Base-by-base conservation (phyloP, 352 stramenopile genomes). In the Blastocystis hominis region DNA sequence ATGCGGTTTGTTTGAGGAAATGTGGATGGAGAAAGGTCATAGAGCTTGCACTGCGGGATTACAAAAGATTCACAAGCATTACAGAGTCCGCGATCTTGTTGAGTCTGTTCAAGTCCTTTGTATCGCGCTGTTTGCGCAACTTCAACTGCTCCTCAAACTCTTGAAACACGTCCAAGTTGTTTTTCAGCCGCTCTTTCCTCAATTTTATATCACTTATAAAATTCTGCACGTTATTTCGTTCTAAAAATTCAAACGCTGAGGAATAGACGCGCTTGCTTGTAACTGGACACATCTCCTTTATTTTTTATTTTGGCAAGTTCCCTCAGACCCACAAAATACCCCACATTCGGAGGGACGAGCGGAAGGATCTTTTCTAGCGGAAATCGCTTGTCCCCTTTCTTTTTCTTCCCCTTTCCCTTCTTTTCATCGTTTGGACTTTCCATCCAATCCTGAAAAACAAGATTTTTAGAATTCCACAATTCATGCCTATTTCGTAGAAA, bases 111-210 rank as follows among this genome's bases (percentile, higher is more conserved):
- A 84, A 9, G 38, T 84, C 72, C 15, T 46, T 36, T n/a, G 42
- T 61, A 9, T 84, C 72, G 24, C 72, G 72, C 36, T 44, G 72
- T 34, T 53, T 59, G 53, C 72, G 72, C 38, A 69, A 66, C 5
- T 61, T 38, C 1, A 84, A 38, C 7, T 84, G 44, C 34, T 84
- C 72, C 55, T 84, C 72, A 69, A 54, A 84, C 36, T 64, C 38
- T 53, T 36, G 30, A 15, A 84, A 38, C 15, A 44, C 15, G 3
- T 40, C 54, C 38, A 66, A 64, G 36, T 84, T 84, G 15, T 9
- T 34, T 36, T 64, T 64, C 1, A 84, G 13, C 13, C 30, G 6
- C 4, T 64, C 72, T 47, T 84, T 84, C 24, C 72, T 42, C 38
- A 54, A 53, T 47, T 84, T 59, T 5, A 84, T 13, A 53, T 64